These are phyloP conservation scores for Trametes sanguinea DNA, from an alignment of 768 basidiomycete genomes.

Conservation along the genomic window DNA sequence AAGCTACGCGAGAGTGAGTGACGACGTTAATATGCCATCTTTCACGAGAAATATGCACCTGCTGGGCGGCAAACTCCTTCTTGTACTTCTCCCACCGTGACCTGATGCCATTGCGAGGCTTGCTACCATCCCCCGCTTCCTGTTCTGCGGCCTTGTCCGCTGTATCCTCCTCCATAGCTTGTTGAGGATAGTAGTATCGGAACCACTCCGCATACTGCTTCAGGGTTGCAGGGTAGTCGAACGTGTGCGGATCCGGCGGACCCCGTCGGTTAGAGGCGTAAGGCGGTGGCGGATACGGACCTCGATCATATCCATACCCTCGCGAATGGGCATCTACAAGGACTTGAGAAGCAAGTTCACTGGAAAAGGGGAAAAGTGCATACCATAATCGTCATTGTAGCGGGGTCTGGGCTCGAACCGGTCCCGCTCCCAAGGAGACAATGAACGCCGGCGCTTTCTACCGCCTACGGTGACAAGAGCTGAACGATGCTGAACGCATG, in stretches of 20 bases:
- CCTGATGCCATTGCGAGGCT: slow-evolving; percentile 83
- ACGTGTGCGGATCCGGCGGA: slow-evolving; percentile 77
- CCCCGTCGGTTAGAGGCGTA: slow-evolving; percentile 46
- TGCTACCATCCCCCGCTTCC: slow-evolving; percentile 79
- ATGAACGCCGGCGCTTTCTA: slow-evolving; percentile 78
- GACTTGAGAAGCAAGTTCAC: slow-evolving; percentile 17
- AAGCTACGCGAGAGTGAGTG: slow-evolving; percentile 54
- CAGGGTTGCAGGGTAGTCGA: slow-evolving; percentile 78
- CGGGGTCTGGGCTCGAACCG: slow-evolving; percentile 82
- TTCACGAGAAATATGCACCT: slow-evolving; percentile 58
- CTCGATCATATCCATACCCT: slow-evolving; percentile 60
- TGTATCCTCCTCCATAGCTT: slow-evolving; percentile 80
- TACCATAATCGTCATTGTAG: slow-evolving; percentile 83
- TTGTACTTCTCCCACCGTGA: slow-evolving; percentile 91
- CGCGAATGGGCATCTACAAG: slow-evolving; percentile 65
- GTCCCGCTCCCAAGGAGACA: slow-evolving; percentile 81
- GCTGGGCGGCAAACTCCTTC: slow-evolving; percentile 82
- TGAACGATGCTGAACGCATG: slow-evolving; percentile 7
- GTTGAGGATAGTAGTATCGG: slow-evolving; percentile 70
- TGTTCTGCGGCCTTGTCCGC: slow-evolving; percentile 84
- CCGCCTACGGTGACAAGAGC: slow-evolving; percentile 41
- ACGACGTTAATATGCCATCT: neutral
- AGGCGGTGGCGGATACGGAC: slow-evolving; percentile 50
- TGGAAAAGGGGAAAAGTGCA: slow-evolving; percentile 23
- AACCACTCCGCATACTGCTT: slow-evolving; percentile 92